Evolutionary conservation across 768 basidiomycete species (phyloP).

Genomic region (Serendipita indica): DNA sequence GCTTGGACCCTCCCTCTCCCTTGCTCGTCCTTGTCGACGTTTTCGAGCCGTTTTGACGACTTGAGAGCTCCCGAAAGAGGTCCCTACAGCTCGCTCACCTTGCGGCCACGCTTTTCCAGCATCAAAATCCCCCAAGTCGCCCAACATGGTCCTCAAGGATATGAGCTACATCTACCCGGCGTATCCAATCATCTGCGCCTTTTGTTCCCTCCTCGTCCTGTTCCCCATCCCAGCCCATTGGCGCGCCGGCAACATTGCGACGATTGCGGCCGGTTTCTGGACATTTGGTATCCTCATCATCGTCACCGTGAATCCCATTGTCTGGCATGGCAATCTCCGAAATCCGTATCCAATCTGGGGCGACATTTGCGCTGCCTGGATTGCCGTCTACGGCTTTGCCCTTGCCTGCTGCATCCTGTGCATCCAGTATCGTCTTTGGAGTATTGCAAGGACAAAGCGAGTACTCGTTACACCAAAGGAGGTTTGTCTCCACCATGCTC

Average conservation of each 20-base stretch:
- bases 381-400: neutral
- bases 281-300: neutral
- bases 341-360: constrained; percentile 6
- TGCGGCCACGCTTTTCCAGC: too few relatives aligned
- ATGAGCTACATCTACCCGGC: constrained; percentile 1
- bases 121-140: neutral
- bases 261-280: neutral
- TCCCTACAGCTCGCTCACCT: too few relatives aligned
- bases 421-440: neutral
- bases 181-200: neutral
- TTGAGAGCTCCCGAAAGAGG: neutral
- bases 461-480: neutral
- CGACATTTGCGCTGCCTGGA: neutral
- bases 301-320: neutral
- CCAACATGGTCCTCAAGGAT: neutral
- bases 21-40: constrained; percentile 54
- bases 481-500: neutral
- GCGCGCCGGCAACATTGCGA: constrained; percentile 1
- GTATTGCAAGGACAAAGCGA: neutral
- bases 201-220: neutral
- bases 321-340: neutral
- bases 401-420: constrained; percentile 3
- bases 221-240: constrained; percentile 7
- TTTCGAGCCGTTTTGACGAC: constrained; percentile 27
- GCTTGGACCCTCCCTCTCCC: constrained; percentile 37